Conservation (phyloP, 2,329 filamentous ascomycete genomes). For the Fusarium cicatricum region DNA sequence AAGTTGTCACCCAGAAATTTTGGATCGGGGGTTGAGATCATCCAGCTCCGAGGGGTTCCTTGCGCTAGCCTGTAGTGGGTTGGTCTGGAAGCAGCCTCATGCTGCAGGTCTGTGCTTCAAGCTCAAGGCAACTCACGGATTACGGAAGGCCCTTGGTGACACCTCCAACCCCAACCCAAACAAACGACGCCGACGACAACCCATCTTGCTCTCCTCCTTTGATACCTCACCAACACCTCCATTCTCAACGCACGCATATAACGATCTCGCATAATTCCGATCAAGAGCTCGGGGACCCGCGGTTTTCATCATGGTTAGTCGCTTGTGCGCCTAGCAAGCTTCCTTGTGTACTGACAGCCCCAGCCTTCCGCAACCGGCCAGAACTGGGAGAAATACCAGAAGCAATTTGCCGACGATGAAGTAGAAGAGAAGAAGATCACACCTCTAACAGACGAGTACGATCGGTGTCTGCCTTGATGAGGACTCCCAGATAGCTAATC, state of each 20-base stretch:
- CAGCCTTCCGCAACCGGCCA: conserved; percentile 94
- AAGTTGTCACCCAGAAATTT: conserved; percentile 47
- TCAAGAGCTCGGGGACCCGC: conserved; percentile 32
- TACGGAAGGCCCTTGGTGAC: conserved; percentile 51
- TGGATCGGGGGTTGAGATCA: conserved; percentile 51
- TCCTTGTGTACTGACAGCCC: conserved; percentile 35
- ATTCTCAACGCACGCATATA: not conserved
- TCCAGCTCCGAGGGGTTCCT: conserved; percentile 48
- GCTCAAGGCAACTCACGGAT: conserved; percentile 53
- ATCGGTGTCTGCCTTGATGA: conserved; percentile 26
- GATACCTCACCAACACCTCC: conserved; percentile 6
- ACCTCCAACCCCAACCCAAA: conserved; percentile 45
- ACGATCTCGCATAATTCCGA: not conserved
- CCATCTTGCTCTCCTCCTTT: conserved; percentile 16
- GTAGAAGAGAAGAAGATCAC: conserved; percentile 99
- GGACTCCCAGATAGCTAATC: conserved; percentile 35
- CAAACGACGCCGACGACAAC: conserved; percentile 35
- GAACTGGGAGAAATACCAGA: conserved; percentile 99
- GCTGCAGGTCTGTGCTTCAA: conserved; percentile 44
- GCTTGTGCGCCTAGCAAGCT: conserved; percentile 10
- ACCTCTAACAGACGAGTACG: conserved; percentile 93
- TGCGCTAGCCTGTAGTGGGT: conserved; percentile 32
- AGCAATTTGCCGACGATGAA: conserved; percentile 96
- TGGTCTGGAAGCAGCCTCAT: conserved; percentile 39
- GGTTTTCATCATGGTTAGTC: conserved; percentile 54